Conservation (phyloP, 2,329 filamentous ascomycete species). For the Teratosphaeriaceae sp. region DNA sequence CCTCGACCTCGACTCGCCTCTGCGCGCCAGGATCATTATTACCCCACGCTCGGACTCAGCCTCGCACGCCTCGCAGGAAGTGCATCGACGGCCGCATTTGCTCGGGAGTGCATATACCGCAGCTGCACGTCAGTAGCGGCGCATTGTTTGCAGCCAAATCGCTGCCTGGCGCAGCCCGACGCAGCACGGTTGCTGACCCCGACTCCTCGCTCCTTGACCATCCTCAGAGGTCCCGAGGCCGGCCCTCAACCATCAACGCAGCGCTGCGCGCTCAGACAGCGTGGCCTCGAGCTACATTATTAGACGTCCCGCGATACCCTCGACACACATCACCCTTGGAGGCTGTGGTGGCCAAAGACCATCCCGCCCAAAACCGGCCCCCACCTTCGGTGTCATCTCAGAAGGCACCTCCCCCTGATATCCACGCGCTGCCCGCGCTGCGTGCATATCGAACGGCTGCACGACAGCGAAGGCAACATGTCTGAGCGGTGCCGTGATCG, state of each 20-base stretch:
- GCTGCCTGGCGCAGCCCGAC: neutral
- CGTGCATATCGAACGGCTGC: too few relatives aligned
- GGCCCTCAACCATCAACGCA: neutral
- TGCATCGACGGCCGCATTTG: neutral
- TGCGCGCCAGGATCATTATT: too few relatives aligned
- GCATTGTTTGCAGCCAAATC: neutral
- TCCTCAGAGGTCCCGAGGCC: neutral
- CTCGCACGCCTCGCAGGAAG: neutral
- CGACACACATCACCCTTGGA: too few relatives aligned
- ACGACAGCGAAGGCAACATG: neutral
- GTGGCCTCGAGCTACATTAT: neutral
- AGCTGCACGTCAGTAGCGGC: slow-evolving; percentile 1
- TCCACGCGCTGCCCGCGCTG: too few relatives aligned
- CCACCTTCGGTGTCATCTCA: too few relatives aligned
- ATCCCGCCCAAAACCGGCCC: too few relatives aligned
- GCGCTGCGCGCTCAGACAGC: neutral
- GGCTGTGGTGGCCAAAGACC: too few relatives aligned
- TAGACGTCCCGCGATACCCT: too few relatives aligned
- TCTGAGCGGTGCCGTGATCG: neutral
- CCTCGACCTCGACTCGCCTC: neutral
- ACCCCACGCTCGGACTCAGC: slow-evolving; percentile 1
- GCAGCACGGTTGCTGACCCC: neutral
- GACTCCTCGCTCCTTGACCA: neutral
- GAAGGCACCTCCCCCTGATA: too few relatives aligned
- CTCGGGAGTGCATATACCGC: neutral